Conservation (phyloP, 1,139 yeast genomes). For the Blastobotrys petasosporus region DNA sequence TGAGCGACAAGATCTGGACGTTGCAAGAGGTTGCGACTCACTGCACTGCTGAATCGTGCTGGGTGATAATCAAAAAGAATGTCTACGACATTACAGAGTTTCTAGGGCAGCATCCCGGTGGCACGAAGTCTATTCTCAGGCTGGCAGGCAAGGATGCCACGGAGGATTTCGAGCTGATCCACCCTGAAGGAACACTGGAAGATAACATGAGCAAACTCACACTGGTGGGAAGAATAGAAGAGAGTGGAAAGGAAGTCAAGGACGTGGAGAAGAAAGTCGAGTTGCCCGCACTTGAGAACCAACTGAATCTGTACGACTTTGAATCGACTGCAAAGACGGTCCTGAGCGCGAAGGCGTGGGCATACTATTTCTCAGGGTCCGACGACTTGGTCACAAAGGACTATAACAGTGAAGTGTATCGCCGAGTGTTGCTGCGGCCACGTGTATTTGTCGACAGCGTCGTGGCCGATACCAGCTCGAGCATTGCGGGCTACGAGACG, state of each 20-base stretch:
- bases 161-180: conserved; percentile 51
- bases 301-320: conserved; percentile 47
- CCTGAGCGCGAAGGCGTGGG: conserved; percentile 49
- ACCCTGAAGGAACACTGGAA: conserved; percentile 35
- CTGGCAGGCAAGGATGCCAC: conserved; percentile 59
- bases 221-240: conserved; percentile 8
- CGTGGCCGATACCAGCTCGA: conserved; percentile 33
- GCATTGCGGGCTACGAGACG: conserved; percentile 45
- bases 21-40: conserved; percentile 50
- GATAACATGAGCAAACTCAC: conserved; percentile 13
- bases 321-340: conserved; percentile 47
- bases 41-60: conserved; percentile 53
- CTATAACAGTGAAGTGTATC: conserved; percentile 45
- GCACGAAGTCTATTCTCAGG: conserved; percentile 45
- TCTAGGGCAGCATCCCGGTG: conserved; percentile 50
- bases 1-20: conserved; percentile 19
- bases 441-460: conserved; percentile 45
- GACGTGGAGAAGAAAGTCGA: not conserved
- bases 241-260: not conserved
- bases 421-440: conserved; percentile 43
- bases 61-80: conserved; percentile 50
- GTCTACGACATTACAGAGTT: conserved; percentile 49
- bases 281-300: conserved; percentile 42
- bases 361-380: conserved; percentile 49
- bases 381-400: conserved; percentile 49